A percentile compares a stretch with the other conserved stretches of the same genome.
These are phyloP conservation scores for Leccinum huronense DNA, from an alignment of 1,284 basidiomycete genomes.

Conservation along the genomic window DNA sequence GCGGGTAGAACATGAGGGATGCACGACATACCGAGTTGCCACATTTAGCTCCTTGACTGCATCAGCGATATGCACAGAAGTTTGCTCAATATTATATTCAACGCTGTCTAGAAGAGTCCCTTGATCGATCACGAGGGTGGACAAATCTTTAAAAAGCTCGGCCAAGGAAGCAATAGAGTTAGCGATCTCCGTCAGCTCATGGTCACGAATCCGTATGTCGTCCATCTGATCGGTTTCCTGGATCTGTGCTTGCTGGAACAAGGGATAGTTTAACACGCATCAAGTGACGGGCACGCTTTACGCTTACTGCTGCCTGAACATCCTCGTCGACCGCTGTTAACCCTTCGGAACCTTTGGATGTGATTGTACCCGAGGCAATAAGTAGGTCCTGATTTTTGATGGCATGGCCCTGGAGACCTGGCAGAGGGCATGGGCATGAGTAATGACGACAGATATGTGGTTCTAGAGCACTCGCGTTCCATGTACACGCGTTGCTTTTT, in stretches of 20 bases:
- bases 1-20: background rate
- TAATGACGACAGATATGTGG: constrained; percentile 14
- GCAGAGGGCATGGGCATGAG: constrained; percentile 20
- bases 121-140: constrained; percentile 93
- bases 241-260: constrained; percentile 40
- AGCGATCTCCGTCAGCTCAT: constrained; percentile 89
- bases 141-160: constrained; percentile 95
- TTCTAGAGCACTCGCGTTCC: constrained; percentile 71
- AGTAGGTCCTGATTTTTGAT: constrained; percentile 92
- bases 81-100: constrained; percentile 97
- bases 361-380: constrained; percentile 80
- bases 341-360: constrained; percentile 77
- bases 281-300: constrained; percentile 11
- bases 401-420: constrained; percentile 90
- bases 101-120: constrained; percentile 95
- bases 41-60: constrained; percentile 83
- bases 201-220: constrained; percentile 65
- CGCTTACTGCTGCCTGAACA: constrained; percentile 65
- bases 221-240: constrained; percentile 39
- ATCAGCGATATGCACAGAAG: constrained; percentile 76
- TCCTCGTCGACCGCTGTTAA: constrained; percentile 85
- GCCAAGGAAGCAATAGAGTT: constrained; percentile 89
- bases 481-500: constrained; percentile 98
- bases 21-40: constrained; percentile 67
- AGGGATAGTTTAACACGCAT: constrained; percentile 20